Conservation (phyloP, 108 stramenopile genomes). For the Pseudonitzschia delicatissima region DNA sequence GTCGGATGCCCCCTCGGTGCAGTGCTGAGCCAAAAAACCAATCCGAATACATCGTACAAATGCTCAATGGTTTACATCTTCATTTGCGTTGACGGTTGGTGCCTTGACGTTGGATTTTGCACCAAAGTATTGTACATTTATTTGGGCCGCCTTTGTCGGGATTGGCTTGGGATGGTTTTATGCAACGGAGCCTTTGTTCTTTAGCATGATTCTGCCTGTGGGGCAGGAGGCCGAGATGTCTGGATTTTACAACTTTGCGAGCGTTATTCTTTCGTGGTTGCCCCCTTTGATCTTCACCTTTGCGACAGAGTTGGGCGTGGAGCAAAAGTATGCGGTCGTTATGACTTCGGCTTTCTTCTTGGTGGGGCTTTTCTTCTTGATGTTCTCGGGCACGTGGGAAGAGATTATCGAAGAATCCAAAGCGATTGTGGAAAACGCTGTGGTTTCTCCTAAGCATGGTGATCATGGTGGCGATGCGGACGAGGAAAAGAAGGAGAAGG, state of each 20-base stretch:
- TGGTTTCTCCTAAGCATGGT: too few species aligned
- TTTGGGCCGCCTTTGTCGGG: conserved; percentile 27
- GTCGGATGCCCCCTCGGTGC: conserved; percentile 16
- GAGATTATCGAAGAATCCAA: conserved; percentile 12
- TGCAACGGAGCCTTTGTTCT: conserved; percentile 46
- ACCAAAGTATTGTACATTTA: neutral
- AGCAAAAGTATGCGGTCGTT: conserved; percentile 12
- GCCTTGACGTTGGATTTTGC: conserved; percentile 1
- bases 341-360: neutral
- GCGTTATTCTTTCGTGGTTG: conserved; percentile 43
- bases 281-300: conserved; percentile 53
- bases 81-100: neutral
- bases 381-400: conserved; percentile 3
- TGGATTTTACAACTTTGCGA: conserved; percentile 28
- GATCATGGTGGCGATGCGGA: too few species aligned
- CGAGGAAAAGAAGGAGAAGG: too few species aligned
- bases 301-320: conserved; percentile 12
- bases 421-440: neutral
- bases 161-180: conserved; percentile 50
- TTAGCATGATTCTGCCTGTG: conserved; percentile 31
- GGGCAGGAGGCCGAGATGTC: conserved; percentile 59
- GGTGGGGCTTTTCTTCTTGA: neutral
- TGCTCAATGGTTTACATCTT: conserved; percentile 30
- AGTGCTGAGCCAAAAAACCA: conserved; percentile 27
- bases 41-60: conserved; percentile 51